A percentile compares a stretch with the other conserved stretches of the same genome.
Evolutionary conservation across 805 yeast genomes (phyloP).

Genomic region (Candida parachauliodes): DNA sequence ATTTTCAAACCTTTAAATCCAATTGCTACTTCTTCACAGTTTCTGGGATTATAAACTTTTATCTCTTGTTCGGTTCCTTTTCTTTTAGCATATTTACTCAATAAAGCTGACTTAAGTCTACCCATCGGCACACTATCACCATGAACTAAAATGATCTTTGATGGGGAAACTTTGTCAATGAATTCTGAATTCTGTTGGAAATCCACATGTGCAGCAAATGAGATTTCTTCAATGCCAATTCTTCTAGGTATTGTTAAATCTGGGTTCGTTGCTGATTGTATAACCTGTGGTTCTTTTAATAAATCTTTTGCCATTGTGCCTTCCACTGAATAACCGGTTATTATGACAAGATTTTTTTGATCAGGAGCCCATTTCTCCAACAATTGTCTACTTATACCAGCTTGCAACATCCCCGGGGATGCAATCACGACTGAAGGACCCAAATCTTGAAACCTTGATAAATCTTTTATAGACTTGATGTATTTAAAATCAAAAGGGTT

Average conservation of each 20-base stretch:
- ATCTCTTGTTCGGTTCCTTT: slow-evolving; percentile 88
- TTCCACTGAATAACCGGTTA: slow-evolving; percentile 97
- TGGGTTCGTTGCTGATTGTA: slow-evolving; percentile 78
- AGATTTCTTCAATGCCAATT: slow-evolving; percentile 83
- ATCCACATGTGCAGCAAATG: slow-evolving; percentile 99
- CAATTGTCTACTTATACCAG: slow-evolving; percentile 87
- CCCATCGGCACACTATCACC: slow-evolving; percentile 99
- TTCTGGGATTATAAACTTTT: slow-evolving; percentile 86
- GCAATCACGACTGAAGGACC: slow-evolving; percentile 97
- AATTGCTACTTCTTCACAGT: slow-evolving; percentile 74
- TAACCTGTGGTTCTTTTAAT: slow-evolving; percentile 84
- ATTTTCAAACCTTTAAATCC: slow-evolving; percentile 79
- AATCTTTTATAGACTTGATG: slow-evolving; percentile 71
- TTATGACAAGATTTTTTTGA: slow-evolving; percentile 76
- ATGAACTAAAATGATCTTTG: slow-evolving; percentile 85
- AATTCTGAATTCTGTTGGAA: slow-evolving; percentile 89
- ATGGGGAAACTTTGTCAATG: slow-evolving; percentile 83
- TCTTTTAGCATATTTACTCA: slow-evolving; percentile 77
- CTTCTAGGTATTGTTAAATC: slow-evolving; percentile 85
- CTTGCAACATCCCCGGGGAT: slow-evolving; percentile 97
- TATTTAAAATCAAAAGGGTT: slow-evolving; percentile 91
- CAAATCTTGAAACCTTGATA: slow-evolving; percentile 85
- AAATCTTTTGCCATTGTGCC: slow-evolving; percentile 96
- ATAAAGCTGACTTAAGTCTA: slow-evolving; percentile 84
- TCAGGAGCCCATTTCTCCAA: slow-evolving; percentile 98